A percentile compares a stretch with the other conserved stretches of the same genome.
phyloP scores from a whole-genome alignment of 441 rosid genomes.

The Pelargonium australe region DNA sequence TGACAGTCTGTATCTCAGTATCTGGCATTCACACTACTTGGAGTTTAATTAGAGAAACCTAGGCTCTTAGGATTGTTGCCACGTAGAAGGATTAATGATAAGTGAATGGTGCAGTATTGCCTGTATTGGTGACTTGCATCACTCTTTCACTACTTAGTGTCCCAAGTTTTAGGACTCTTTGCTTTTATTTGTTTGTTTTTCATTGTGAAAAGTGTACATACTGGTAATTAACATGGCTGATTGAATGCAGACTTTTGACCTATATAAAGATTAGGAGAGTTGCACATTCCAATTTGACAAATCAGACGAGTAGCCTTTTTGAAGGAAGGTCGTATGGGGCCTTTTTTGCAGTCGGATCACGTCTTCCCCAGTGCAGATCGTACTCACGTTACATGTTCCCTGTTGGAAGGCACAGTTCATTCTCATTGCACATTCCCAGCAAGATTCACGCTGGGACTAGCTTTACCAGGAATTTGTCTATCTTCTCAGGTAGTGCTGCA shows the following conservation, averaged over 20 bases:
- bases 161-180: too few species aligned
- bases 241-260: conserved; percentile 50
- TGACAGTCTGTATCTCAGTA: too few species aligned
- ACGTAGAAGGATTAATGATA: too few species aligned
- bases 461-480: conserved; percentile 37
- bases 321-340: conserved; percentile 40
- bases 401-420: conserved; percentile 27
- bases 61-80: too few species aligned
- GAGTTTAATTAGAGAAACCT: too few species aligned
- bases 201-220: too few species aligned
- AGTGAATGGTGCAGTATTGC: too few species aligned
- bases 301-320: conserved; percentile 21
- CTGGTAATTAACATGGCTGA: conserved; percentile 12
- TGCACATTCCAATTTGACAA: conserved; percentile 26
- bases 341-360: conserved; percentile 36
- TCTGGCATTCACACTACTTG: too few species aligned
- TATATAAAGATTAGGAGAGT: conserved; percentile 37
- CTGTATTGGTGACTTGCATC: too few species aligned
- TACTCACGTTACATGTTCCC: conserved; percentile 35
- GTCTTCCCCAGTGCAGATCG: conserved; percentile 32
- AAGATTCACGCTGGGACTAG: conserved; percentile 22
- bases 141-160: too few species aligned
- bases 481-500: conserved; percentile 31
- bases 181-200: too few species aligned
- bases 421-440: conserved; percentile 25